Percentiles rank a stretch among this genome's conserved stretches.
Evolutionary conservation across 2,329 filamentous ascomycete species (phyloP).

Genomic region (Diplodia intermedia): DNA sequence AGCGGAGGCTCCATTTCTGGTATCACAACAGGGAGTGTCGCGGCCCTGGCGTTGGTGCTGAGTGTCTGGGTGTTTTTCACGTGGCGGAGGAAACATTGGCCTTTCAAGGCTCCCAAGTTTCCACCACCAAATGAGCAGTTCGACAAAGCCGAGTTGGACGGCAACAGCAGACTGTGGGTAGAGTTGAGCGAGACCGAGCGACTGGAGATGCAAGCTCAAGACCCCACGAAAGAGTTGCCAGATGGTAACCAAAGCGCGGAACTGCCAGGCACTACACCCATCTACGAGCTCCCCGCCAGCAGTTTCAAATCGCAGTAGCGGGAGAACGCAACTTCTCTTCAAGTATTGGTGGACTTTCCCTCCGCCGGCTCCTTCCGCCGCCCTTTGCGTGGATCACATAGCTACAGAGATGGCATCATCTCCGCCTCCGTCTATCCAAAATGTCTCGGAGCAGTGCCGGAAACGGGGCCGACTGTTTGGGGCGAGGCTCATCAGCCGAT

Average conservation of each 20-base stretch:
- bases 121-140: background rate
- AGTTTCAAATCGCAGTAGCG: background rate
- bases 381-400: background rate
- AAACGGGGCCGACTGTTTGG: background rate
- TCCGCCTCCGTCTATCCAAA: slow-evolving; percentile 12
- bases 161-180: background rate
- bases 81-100: background rate
- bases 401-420: background rate
- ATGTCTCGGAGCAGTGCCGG: slow-evolving; percentile 10
- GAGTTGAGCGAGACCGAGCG: background rate
- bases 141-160: background rate
- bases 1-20: too few species aligned
- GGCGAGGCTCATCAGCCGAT: background rate
- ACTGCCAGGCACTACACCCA: background rate
- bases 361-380: background rate
- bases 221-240: background rate
- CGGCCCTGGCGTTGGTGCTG: background rate
- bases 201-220: background rate
- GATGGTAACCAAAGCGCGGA: background rate
- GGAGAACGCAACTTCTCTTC: background rate
- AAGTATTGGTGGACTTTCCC: background rate
- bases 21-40: too few species aligned
- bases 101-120: background rate
- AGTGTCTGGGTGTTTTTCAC: background rate
- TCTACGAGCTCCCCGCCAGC: slow-evolving; percentile 6